Percentiles rank a stretch among this genome's conserved stretches.
These are phyloP conservation scores for Mycena epipterygia DNA, from an alignment of 768 basidiomycete genomes.

Conservation along the genomic window DNA sequence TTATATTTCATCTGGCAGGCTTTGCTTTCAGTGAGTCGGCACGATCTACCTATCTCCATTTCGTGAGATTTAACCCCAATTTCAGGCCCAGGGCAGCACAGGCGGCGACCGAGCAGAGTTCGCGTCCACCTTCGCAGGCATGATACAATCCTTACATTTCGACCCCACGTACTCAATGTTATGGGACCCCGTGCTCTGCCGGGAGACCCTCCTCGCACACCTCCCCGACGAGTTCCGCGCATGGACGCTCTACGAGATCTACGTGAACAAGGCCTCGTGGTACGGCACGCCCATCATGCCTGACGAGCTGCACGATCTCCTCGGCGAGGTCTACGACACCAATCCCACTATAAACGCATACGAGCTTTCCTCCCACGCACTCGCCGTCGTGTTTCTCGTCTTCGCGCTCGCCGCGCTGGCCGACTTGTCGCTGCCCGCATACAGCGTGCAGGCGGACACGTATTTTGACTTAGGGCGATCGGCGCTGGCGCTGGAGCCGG, in stretches of 20 bases:
- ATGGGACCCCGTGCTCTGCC: not conserved
- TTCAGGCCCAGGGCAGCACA: not conserved
- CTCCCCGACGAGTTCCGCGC: slow-evolving; percentile 14
- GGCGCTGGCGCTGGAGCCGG: slow-evolving; percentile 23
- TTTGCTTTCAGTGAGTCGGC: not conserved
- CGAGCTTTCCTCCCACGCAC: not conserved
- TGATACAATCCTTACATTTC: not conserved
- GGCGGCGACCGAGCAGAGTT: not conserved
- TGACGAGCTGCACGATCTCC: slow-evolving; percentile 13
- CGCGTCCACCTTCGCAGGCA: not conserved
- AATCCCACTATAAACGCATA: not conserved
- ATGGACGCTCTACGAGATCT: slow-evolving; percentile 16
- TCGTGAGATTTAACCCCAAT: not conserved
- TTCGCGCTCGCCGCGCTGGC: slow-evolving; percentile 45
- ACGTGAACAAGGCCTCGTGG: slow-evolving; percentile 5
- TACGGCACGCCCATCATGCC: slow-evolving; percentile 10
- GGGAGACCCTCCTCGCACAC: not conserved
- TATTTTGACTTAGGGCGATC: slow-evolving; percentile 31
- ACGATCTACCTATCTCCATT: not conserved
- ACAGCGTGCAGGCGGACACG: slow-evolving; percentile 33
- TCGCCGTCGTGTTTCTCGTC: not conserved
- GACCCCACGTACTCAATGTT: not conserved
- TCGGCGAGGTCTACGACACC: not conserved
- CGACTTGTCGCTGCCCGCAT: slow-evolving; percentile 51
- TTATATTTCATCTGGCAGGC: not conserved